phyloP scores from a whole-genome alignment of 202 grass and related monocot species.

The Dendrocalamus latiflorus region DNA sequence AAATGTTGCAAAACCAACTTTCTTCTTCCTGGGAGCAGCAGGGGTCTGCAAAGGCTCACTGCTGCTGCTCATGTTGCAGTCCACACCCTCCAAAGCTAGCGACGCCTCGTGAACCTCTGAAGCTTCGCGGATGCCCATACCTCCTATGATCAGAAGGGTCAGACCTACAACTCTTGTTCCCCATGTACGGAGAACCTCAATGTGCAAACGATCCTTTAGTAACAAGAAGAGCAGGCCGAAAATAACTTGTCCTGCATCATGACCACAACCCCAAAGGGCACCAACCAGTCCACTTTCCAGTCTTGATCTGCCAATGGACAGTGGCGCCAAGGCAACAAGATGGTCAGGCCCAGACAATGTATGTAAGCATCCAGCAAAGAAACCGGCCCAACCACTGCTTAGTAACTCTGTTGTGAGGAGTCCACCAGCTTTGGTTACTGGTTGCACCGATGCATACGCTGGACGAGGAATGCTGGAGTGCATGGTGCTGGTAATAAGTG shows the following conservation, averaged over 20 bases:
- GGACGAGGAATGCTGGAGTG: conserved; percentile 38
- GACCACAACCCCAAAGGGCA: conserved; percentile 95
- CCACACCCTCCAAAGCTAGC: conserved; percentile 43
- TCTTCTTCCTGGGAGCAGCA: conserved; percentile 59
- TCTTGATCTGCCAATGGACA: conserved; percentile 79
- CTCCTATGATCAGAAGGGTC: conserved; percentile 83
- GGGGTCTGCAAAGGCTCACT: conserved; percentile 20
- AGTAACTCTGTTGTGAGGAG: conserved; percentile 63
- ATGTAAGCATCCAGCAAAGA: conserved; percentile 92
- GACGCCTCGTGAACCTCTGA: conserved; percentile 47
- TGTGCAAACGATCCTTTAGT: conserved; percentile 90
- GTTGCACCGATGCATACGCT: conserved; percentile 49
- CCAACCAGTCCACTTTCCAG: conserved; percentile 88
- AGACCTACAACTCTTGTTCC: conserved; percentile 86
- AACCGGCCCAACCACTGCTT: conserved; percentile 82
- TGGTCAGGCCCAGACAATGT: conserved; percentile 97
- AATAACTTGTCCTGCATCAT: conserved; percentile 95
- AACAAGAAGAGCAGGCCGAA: no score
- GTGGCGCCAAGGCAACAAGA: conserved; percentile 82
- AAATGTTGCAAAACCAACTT: conserved; percentile 86
- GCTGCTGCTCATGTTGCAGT: conserved; percentile 21
- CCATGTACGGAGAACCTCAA: conserved; percentile 80
- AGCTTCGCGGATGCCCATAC: conserved; percentile 72
- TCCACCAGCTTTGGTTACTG: conserved; percentile 43
- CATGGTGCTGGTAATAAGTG: conserved; percentile 31